A percentile compares a stretch with the other conserved stretches of the same genome.
phyloP scores from a whole-genome alignment of 23 red algal species.

The Gracilaria caudata region DNA sequence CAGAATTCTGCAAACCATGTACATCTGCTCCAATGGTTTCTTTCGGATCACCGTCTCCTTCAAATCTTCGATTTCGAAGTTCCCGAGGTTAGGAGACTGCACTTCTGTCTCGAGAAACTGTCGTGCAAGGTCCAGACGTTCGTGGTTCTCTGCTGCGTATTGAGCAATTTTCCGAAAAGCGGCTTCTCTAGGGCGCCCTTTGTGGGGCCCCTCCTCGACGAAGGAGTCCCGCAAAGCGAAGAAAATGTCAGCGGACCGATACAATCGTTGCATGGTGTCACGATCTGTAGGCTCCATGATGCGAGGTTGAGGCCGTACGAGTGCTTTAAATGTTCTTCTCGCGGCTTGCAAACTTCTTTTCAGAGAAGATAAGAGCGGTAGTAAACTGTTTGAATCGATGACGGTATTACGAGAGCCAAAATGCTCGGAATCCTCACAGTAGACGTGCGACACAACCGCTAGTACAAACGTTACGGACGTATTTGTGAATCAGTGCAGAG shows the following conservation, averaged over 20 bases:
- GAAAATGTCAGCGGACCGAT: background rate
- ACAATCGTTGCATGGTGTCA: conserved; percentile 2
- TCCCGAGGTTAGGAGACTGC: background rate
- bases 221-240: background rate
- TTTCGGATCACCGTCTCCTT: background rate
- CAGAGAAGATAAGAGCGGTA: too few relatives aligned
- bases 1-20: background rate
- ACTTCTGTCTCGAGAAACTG: background rate
- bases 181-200: background rate
- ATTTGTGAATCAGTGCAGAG: too few relatives aligned
- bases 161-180: background rate
- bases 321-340: background rate
- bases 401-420: too few relatives aligned
- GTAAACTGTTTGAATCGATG: too few relatives aligned
- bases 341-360: background rate
- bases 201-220: background rate
- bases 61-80: background rate
- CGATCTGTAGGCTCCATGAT: background rate
- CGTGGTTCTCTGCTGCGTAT: background rate
- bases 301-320: background rate
- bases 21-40: conserved; percentile 7
- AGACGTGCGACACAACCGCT: too few relatives aligned
- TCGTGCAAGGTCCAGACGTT: background rate
- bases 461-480: too few relatives aligned
- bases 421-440: too few relatives aligned